A percentile compares a stretch with the other conserved stretches of the same genome.
Conservation (phyloP, 805 yeast genomes). For the Ogataea naganishii region DNA sequence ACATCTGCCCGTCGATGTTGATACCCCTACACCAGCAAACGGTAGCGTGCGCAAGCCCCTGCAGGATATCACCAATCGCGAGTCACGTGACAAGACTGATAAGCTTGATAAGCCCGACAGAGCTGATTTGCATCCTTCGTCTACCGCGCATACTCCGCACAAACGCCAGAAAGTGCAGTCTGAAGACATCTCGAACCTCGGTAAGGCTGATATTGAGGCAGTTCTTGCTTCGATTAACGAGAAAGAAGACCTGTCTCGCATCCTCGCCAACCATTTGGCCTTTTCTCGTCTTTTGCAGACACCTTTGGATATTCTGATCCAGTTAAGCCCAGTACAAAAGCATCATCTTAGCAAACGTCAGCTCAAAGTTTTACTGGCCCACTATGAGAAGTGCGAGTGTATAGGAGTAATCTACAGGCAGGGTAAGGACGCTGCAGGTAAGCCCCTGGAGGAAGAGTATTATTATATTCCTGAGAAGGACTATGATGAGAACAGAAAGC, state of each 20-base stretch:
- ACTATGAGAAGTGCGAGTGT: conserved; percentile 39
- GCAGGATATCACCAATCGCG: too few species aligned
- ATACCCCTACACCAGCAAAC: conserved; percentile 7
- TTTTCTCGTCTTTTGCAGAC: conserved; percentile 83
- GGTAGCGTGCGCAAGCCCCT: too few species aligned
- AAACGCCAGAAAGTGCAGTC: conserved; percentile 1
- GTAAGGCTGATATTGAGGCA: conserved; percentile 18
- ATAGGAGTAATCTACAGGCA: conserved; percentile 83
- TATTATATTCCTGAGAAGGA: conserved; percentile 86
- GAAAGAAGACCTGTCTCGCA: conserved; percentile 47
- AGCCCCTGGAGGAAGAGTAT: conserved; percentile 87
- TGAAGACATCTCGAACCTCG: conserved; percentile 1
- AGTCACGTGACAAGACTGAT: too few species aligned
- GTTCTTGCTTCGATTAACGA: conserved; percentile 28
- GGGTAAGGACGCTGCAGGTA: conserved; percentile 97
- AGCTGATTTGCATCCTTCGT: too few species aligned
- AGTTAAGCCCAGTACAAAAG: conserved; percentile 50
- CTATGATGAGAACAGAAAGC: conserved; percentile 57
- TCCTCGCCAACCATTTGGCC: conserved; percentile 78
- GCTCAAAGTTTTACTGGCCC: conserved; percentile 33
- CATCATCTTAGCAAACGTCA: conserved; percentile 35
- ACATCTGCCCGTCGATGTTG: neutral
- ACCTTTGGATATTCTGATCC: conserved; percentile 60
- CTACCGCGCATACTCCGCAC: too few species aligned
- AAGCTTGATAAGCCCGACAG: too few species aligned